Base-by-base conservation (phyloP, 495 filamentous ascomycete species). In the Trichoderma virens region DNA sequence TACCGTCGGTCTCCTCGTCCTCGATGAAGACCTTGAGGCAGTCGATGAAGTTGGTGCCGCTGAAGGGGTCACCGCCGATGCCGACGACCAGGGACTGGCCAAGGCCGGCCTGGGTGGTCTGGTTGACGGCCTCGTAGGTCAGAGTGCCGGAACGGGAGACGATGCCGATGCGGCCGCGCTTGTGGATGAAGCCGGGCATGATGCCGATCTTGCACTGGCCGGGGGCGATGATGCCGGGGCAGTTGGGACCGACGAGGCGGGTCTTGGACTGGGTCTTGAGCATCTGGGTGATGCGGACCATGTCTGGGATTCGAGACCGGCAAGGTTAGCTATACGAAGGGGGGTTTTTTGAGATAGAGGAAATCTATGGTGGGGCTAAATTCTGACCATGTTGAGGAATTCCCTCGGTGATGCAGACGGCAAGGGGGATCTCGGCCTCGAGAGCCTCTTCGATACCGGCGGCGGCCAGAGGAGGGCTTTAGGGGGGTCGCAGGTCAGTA, bases 131-230 rank as follows among this genome's bases (percentile, higher is more conserved):
- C 82, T 99, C 94, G 80, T 99, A 99, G 67, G 94, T 99, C 63
- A 99, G 87, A 66, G 94, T 99, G 73, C 94, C 94, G 68, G 95
- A 98, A 67, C 94, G 89, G 70, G 92, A 97, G 77, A 99, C 94
- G 76, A 99, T 98, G 74, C 94, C 94, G 73, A 99, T 89, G 71
- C 94, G 92, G 67, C 94, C 94, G 72, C 94, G 91, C 86, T 99
- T 97, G 85, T 99, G 94, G 82, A 99, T 98, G 84, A 97, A 96
- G 70, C 94, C 94, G 51, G 94, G 94, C 94, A 99, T 99, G 81
- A 99, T 99, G 73, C 94, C 94, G 75, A 99, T 99, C 83, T 99
- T 99, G 86, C 94, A 99, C 88, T 96, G 94, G 67, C 93, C 94
- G 54, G 85, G 85, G 70, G 94, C 94, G 73, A 99, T 99, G 78